Evolutionary conservation across 345 rosid genomes (phyloP), one percentile per base, ranked within the genome.

Genomic region (Brassica carinata): DNA sequence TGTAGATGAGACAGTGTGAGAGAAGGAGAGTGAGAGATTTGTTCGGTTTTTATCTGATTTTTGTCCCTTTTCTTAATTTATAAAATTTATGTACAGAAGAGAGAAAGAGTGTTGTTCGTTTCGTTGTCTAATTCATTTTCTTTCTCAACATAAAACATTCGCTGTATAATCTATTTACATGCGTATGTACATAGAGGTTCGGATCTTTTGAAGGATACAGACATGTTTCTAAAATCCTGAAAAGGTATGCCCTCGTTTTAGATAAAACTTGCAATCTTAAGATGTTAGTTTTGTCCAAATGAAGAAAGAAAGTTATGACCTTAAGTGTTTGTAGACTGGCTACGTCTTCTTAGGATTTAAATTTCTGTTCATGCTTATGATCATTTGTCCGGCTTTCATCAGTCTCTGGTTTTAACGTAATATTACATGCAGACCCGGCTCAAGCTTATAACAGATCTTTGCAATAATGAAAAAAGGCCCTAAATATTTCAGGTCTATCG

Each of bases 1-100:
- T 96, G 98, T 96, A 93, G 92, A 83, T 85, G 82, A 51, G 58
- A 51, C 58, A 29, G 48, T 9, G 48, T 10, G 48, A 80, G 75
- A 62, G 79, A 40, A 45, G 43, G 30, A 51, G 75, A 29, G 36
- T 68, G 75, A 51, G 2, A 51, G 7, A 51, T 14, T 74, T 68
- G 64, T 62, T 69, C 27, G 78, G 15, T 48, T 51, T 68, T 51
- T 80, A 75, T 74, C 66, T 74, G 36, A 80, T 74, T 80, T 51
- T 51, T 18, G 58, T 51, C 58, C 58, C 15, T 51, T 51, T 51
- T n/a, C 2, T 51, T 51, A 51, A 51, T 51, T 51, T 51, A 51
- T 51, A 51, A 51, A n/a, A 51, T 51, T 51, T 51, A 51, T 51
- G 58, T 51, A 51, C 58, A 85, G 83, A 38, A 80, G 71, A 69